These are phyloP conservation scores for Kalanchoe fedtschenkoi DNA, from an alignment of 164 flowering plant species.

Conservation along the genomic window DNA sequence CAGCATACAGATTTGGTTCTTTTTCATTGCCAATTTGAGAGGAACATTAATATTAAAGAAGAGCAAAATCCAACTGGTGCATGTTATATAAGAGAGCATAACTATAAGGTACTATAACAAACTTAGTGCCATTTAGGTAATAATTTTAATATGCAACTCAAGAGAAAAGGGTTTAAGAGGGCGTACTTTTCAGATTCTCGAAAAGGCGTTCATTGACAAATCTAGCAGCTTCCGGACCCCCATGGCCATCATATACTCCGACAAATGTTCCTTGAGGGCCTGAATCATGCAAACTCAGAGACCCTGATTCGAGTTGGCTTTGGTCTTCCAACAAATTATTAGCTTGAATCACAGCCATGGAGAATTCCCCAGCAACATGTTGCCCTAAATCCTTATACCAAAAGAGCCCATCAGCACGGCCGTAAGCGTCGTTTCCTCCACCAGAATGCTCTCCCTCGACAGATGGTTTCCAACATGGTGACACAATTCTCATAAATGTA, in stretches of 20 bases:
- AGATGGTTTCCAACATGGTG: slow-evolving; percentile 69
- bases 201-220: slow-evolving; percentile 59
- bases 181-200: slow-evolving; percentile 61
- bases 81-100: background rate
- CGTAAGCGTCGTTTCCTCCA: slow-evolving; percentile 30
- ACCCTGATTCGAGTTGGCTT: slow-evolving; percentile 81
- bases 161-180: background rate
- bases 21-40: background rate
- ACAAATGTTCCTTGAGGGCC: slow-evolving; percentile 84
- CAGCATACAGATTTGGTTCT: background rate
- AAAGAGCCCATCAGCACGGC: slow-evolving; percentile 52
- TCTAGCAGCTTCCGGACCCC: slow-evolving; percentile 83
- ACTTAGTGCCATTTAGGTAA: background rate
- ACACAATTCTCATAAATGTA: slow-evolving; percentile 41
- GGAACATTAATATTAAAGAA: background rate
- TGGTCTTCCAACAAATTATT: slow-evolving; percentile 70
- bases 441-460: slow-evolving; percentile 33
- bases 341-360: slow-evolving; percentile 87
- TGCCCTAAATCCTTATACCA: slow-evolving; percentile 79
- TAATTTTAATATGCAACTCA: background rate
- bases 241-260: slow-evolving; percentile 94
- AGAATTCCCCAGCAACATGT: slow-evolving; percentile 76
- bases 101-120: background rate
- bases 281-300: slow-evolving; percentile 48
- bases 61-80: background rate